Conservation (phyloP, 78 protist genomes). For the Chrysochromulina tobinii region DNA sequence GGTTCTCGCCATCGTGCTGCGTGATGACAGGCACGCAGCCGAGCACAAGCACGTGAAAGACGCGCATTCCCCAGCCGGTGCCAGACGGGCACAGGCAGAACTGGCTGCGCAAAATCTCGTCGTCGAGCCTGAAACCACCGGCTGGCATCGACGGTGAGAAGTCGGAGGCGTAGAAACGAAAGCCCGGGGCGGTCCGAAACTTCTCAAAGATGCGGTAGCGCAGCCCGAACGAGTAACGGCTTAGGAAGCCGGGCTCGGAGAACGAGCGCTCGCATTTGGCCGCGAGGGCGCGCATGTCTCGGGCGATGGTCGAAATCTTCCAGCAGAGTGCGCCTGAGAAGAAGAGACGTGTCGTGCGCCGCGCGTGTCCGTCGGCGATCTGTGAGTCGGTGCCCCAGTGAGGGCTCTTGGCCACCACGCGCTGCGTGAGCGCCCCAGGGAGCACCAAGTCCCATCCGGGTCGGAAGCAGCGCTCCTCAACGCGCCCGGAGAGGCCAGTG, state of each 20-base stretch:
- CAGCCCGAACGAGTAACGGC: background rate
- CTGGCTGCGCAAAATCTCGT: background rate
- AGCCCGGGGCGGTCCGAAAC: background rate
- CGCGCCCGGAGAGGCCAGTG: background rate
- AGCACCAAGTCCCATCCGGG: background rate
- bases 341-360: background rate
- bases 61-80: constrained; percentile 11
- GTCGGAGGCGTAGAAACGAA: background rate
- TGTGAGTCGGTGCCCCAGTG: background rate
- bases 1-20: background rate
- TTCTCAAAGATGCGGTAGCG: background rate
- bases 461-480: background rate
- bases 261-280: background rate
- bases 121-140: background rate
- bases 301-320: background rate
- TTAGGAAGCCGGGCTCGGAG: background rate
- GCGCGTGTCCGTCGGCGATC: background rate
- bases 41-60: background rate
- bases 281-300: background rate
- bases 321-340: constrained; percentile 1
- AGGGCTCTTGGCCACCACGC: background rate
- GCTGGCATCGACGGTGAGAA: background rate
- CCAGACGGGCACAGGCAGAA: background rate
- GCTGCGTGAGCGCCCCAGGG: background rate
- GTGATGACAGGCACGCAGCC: background rate